Base-by-base conservation (phyloP, 192 early-diverging fungal genomes). In the Coemansia furcata region DNA sequence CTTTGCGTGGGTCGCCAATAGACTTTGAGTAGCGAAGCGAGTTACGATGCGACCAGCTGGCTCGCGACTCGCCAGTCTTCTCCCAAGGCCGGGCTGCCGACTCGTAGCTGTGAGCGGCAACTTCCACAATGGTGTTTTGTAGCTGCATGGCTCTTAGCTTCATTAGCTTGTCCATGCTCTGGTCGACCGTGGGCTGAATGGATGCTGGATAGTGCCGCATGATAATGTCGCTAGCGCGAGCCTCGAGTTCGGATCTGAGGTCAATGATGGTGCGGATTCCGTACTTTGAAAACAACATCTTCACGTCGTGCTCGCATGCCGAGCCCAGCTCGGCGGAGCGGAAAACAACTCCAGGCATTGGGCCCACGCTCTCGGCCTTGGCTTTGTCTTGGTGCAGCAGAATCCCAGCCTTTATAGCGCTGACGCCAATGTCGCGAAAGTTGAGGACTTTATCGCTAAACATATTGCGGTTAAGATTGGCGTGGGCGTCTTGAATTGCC, bases 191-290 rank as follows among this genome's bases (percentile, higher is more conserved):
- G 8, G 79, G 79, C 65, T 82, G 73, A 40, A 82, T 76, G 9
- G 74, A 73, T 43, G 79, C 68, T 2, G 80, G 80, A 32, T 83
- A 83, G 66, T 83, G 76, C n/a, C 62, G 33, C 37, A 68, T 65
- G 59, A 83, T 66, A 30, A 78, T 83, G 64, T 77, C 73, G 68
- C 67, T 82, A 44, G 76, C 72, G 10, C 73, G 69, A 1, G 72
- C 72, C 71, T 80, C 83, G 12, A 78, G 61, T 62, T 85, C 78
- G 2, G 78, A 80, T 38, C 83, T 58, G 55, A 85, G 71, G 37
- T 85, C 83, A 26, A 85, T 78, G 68, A 85, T 85, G 1, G 83
- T 85, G 33, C 76, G 78, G 54, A 85, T 80, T n/a, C 83, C 76
- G 49, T 78, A 76, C 35, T 73, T 65, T 9, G 74, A 76, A 40